phyloP scores from a whole-genome alignment of 2,329 filamentous ascomycete genomes.

The Cladophialophora immunda region DNA sequence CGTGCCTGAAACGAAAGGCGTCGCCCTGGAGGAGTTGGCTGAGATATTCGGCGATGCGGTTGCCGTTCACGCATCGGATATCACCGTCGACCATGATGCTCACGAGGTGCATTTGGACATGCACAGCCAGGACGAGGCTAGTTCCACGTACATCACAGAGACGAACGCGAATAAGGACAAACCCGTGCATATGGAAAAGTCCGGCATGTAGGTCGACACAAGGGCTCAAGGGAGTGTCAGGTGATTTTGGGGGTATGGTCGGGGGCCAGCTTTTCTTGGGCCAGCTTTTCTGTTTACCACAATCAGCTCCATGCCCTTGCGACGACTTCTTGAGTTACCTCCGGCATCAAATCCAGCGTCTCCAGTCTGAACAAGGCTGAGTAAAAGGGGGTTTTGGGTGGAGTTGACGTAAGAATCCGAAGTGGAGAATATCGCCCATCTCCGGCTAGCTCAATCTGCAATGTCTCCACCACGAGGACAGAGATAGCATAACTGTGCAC shows the following conservation, averaged over 20 bases:
- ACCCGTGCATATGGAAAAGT: background rate
- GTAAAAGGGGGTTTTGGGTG: background rate
- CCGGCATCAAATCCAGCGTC: background rate
- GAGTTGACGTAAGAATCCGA: background rate
- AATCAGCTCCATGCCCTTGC: background rate
- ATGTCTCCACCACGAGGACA: background rate
- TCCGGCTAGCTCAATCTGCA: background rate
- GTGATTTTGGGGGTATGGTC: background rate
- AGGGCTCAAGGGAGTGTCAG: background rate
- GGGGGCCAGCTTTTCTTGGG: background rate
- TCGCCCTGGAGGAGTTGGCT: slow-evolving; percentile 47
- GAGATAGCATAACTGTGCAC: background rate
- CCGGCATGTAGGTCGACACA: background rate
- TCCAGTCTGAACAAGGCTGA: background rate
- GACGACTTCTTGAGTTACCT: background rate
- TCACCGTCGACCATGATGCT: slow-evolving; percentile 20
- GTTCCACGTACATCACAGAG: background rate
- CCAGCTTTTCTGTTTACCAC: no score
- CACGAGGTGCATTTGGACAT: slow-evolving; percentile 1
- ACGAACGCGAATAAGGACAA: background rate
- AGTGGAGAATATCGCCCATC: background rate
- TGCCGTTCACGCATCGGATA: slow-evolving; percentile 24
- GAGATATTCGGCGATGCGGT: slow-evolving; percentile 45
- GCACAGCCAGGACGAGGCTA: background rate
- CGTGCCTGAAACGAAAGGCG: slow-evolving; percentile 48